Evolutionary conservation across 2,329 filamentous ascomycete species (phyloP).

Genomic region (Botrytis paeoniae): DNA sequence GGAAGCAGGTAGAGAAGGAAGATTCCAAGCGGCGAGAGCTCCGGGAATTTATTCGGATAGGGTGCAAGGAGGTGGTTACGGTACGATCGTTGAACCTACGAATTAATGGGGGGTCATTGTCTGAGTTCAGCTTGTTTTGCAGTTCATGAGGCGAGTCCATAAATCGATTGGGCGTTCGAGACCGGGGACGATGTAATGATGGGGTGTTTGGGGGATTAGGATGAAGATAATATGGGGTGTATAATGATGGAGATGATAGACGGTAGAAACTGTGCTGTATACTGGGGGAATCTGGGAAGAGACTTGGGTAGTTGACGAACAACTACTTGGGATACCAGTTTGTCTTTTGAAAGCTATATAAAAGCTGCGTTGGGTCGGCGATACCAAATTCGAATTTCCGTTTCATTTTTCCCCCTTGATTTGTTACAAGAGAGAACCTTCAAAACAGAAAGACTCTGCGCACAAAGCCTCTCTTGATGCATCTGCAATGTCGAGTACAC

Average conservation of each 20-base stretch:
- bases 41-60: constrained; percentile 70
- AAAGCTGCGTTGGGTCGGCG: background rate
- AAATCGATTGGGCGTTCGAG: background rate
- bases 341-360: background rate
- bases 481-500: background rate
- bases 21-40: constrained; percentile 52
- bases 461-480: background rate
- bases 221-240: background rate
- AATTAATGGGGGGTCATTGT: constrained; percentile 6
- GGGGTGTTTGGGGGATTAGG: background rate
- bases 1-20: constrained; percentile 59
- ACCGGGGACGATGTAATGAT: background rate
- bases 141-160: constrained; percentile 11
- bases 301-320: background rate
- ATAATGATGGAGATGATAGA: background rate
- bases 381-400: background rate
- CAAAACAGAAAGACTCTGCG: background rate
- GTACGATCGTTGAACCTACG: constrained; percentile 38
- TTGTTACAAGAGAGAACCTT: background rate
- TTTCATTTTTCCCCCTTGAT: background rate
- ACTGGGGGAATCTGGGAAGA: background rate
- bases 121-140: constrained; percentile 14
- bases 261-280: background rate
- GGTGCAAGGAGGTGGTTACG: constrained; percentile 71
- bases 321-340: constrained; percentile 4